Base-by-base conservation (phyloP, 2,329 filamentous ascomycete species). In the Alternaria consortialis region DNA sequence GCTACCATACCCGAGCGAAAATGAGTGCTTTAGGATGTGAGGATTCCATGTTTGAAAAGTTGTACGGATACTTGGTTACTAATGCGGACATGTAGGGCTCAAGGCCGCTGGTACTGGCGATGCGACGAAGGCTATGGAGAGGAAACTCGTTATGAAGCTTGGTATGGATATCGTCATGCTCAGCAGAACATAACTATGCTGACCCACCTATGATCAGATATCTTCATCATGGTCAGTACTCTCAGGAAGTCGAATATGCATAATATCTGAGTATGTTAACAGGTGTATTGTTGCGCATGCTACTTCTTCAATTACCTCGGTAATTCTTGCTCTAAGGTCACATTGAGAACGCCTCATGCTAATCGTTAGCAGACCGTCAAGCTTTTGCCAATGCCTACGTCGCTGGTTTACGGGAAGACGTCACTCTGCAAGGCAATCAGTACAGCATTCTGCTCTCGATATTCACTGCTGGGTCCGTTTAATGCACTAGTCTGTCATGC, bases 261-360 rank as follows among this genome's bases (percentile, higher is more conserved):
- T 17, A 27, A 42, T 34, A 3, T 17, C 56, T 58, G 17, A 58
- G 9, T 17, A 7, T n/a, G 4, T 17, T 7, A 13, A 15, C 34
- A 70, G 67, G 63, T 63, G 3, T 73, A 66, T 31, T 72, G 67
- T 51, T 73, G 70, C 29, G 64, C 68, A 12, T 63, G 61, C 17
- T 73, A 72, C 47, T 73, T 73, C 52, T 70, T 73, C 59, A 73
- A 73, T 39, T 73, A 73, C 42, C 69, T 73, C 23, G 70, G 69
- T 72, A 44, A 42, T 59, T 50, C 7, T 37, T 17, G n/a, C 27
- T 44, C 29, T 60, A 15, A n/a, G 12, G 36, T 40, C 17, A 2
- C 11, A 23, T 23, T 23, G 37, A 40, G 5, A 23, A 36, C 27
- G 11, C 36, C 31, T 9, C 7, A 29, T 50, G n/a, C 36, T 50